phyloP scores from a whole-genome alignment of 371 early-diverging fungal genomes.

The Mortierella sp. region DNA sequence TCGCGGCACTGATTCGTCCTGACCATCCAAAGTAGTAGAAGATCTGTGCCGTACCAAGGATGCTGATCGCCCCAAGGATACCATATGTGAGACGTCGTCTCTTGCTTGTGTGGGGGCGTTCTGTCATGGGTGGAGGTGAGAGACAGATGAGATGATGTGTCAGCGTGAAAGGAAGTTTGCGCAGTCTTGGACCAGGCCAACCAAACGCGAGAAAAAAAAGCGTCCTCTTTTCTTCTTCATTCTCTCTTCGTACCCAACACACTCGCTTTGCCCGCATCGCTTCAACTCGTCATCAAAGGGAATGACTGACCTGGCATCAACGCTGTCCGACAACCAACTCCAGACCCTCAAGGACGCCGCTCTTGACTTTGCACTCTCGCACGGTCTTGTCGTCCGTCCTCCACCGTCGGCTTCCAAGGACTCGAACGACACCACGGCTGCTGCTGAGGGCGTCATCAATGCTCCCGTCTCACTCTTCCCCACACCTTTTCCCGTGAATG shows the following conservation, averaged over 20 bases:
- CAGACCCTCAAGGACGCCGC: slow-evolving; percentile 61
- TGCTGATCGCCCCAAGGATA: slow-evolving; percentile 15
- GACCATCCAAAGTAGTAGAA: slow-evolving; percentile 29
- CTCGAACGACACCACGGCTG: slow-evolving; percentile 17
- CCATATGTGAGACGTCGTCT: slow-evolving; percentile 17
- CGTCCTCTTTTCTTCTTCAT: no score
- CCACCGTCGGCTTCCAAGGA: slow-evolving; percentile 54
- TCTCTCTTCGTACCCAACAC: not conserved
- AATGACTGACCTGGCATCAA: slow-evolving; percentile 50
- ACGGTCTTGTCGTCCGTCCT: slow-evolving; percentile 82
- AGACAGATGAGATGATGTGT: not conserved
- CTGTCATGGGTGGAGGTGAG: not conserved
- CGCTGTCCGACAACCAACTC: slow-evolving; percentile 45
- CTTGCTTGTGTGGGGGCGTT: not conserved
- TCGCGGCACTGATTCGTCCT: slow-evolving; percentile 1
- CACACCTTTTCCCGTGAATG: slow-evolving; percentile 80
- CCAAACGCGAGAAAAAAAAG: no score
- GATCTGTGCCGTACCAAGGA: slow-evolving; percentile 22
- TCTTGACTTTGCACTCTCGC: slow-evolving; percentile 83
- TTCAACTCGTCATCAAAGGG: not conserved
- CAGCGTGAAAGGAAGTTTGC: no score
- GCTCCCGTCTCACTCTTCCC: slow-evolving; percentile 93
- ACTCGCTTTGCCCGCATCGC: not conserved
- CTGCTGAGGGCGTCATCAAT: slow-evolving; percentile 67
- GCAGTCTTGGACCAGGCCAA: no score